Evolutionary conservation across 495 filamentous ascomycete species (phyloP).

Genomic region (Podospora conica): DNA sequence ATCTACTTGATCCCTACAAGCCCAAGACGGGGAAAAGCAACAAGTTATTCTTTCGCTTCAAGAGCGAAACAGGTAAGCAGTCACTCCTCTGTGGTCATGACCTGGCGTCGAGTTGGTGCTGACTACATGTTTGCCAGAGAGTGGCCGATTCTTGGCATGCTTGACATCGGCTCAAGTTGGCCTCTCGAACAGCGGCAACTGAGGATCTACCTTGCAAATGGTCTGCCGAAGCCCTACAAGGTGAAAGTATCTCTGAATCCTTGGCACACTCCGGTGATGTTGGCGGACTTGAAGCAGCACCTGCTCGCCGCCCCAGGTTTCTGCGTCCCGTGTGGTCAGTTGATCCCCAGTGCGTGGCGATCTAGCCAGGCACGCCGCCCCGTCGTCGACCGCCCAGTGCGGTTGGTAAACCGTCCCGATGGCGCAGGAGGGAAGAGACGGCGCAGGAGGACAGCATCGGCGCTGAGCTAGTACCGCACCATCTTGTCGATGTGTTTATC

Average conservation of each 20-base stretch:
- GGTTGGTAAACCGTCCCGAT: conserved; percentile 8
- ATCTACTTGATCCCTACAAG: too few relatives aligned
- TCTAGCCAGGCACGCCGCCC: conserved; percentile 33
- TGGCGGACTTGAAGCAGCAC: too few relatives aligned
- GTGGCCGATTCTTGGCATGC: background rate
- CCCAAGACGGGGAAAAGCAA: background rate
- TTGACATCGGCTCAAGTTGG: background rate
- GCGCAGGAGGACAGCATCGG: conserved; percentile 7
- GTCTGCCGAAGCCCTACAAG: too few relatives aligned
- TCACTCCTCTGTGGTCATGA: background rate
- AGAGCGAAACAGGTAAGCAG: background rate
- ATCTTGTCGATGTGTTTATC: too few relatives aligned
- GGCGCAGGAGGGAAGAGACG: conserved; percentile 7
- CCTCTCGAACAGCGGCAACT: background rate
- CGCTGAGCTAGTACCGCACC: conserved; percentile 6
- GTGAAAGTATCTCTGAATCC: too few relatives aligned
- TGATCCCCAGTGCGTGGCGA: too few relatives aligned
- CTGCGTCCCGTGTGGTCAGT: conserved; percentile 7
- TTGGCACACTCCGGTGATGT: too few relatives aligned
- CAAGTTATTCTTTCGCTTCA: background rate
- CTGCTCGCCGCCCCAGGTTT: too few relatives aligned
- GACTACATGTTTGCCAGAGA: background rate
- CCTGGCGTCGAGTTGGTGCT: background rate
- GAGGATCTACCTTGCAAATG: background rate
- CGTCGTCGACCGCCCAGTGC: conserved; percentile 12